A percentile compares a stretch with the other conserved stretches of the same genome.
Evolutionary conservation across 169 alveolate species (phyloP).

Genomic region (Cryptosporidium sp.): DNA sequence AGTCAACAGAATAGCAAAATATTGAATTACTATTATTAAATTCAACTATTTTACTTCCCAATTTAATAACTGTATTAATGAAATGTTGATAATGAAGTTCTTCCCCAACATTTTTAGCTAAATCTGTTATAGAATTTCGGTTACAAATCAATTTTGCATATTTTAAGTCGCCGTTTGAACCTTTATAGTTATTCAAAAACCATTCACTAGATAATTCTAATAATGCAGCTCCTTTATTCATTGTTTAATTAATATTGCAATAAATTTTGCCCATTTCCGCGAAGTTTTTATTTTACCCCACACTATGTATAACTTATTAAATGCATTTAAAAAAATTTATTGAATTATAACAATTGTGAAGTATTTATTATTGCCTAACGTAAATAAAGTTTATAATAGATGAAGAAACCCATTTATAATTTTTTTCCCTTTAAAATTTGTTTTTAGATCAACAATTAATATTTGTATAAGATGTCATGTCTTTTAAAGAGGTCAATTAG

Average conservation of each 20-base stretch:
- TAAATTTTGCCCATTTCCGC: background rate
- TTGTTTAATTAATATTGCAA: slow-evolving; percentile 1
- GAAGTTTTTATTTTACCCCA: slow-evolving; percentile 10
- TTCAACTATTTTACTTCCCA: background rate
- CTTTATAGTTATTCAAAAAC: slow-evolving; percentile 18
- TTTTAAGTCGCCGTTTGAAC: background rate
- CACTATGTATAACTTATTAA: background rate
- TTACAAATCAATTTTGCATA: background rate
- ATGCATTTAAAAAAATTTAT: background rate
- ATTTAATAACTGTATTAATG: background rate
- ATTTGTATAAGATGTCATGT: slow-evolving; percentile 20
- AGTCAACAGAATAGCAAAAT: background rate
- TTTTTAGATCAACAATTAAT: slow-evolving; percentile 23
- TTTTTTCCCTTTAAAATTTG: background rate
- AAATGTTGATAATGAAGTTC: background rate
- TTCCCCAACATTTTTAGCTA: background rate
- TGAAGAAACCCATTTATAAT: background rate
- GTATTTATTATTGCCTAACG: background rate
- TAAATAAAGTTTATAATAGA: background rate
- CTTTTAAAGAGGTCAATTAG: slow-evolving; percentile 71
- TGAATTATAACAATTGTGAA: background rate
- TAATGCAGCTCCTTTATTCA: background rate
- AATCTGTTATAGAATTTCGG: background rate
- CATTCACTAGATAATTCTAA: slow-evolving; percentile 22
- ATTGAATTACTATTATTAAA: background rate